Conservation (phyloP, 305 asterid genomes). For the Fraxinus paxiana region DNA sequence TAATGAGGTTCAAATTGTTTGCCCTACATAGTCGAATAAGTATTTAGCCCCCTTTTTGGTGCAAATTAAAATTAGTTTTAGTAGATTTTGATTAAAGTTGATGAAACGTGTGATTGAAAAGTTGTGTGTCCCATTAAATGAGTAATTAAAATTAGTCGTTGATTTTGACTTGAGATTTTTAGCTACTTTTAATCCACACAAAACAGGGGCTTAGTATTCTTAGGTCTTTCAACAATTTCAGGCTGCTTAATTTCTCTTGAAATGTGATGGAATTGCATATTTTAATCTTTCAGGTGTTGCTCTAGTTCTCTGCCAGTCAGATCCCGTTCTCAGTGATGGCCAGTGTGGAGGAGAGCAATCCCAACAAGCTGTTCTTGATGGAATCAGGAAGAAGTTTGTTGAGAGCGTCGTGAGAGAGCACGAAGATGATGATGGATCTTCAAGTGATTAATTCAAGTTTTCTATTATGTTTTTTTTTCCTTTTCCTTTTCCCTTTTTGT, state of each 20-base stretch:
- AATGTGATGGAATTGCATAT: background rate
- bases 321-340: conserved; percentile 82
- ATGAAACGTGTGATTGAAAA: background rate
- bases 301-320: conserved; percentile 71
- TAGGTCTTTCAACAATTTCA: background rate
- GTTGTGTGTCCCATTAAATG: background rate
- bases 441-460: conserved; percentile 48
- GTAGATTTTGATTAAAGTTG: background rate
- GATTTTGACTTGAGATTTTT: background rate
- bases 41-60: background rate
- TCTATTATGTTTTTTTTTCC: background rate
- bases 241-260: background rate
- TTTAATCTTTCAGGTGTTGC: conserved; percentile 63
- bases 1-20: background rate
- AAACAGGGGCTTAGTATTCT: background rate
- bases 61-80: background rate
- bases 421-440: conserved; percentile 65
- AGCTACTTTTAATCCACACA: background rate
- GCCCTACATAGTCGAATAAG: background rate
- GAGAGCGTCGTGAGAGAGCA: conserved; percentile 74
- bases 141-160: background rate
- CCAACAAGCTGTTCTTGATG: conserved; percentile 70
- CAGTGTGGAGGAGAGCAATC: conserved; percentile 63
- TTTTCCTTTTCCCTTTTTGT: too few species aligned
- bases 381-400: conserved; percentile 69